Evolutionary conservation across 1,284 basidiomycete species (phyloP).

Genomic region (Sporisorium scitamineum): DNA sequence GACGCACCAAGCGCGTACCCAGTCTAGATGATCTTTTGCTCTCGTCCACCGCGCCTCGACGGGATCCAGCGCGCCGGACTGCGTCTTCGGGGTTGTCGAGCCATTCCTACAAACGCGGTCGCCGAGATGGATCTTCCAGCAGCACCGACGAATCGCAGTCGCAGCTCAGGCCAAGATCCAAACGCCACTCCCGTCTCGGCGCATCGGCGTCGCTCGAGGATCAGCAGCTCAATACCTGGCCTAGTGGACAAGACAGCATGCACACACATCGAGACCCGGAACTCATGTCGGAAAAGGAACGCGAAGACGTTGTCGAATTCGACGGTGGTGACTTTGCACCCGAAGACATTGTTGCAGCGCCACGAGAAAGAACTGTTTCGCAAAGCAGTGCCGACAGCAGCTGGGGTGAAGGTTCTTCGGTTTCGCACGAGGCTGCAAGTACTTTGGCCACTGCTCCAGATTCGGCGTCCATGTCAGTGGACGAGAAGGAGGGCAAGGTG

Average conservation of each 20-base stretch:
- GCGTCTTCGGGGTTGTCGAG: conserved; percentile 23
- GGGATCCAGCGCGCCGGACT: conserved; percentile 10
- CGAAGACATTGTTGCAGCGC: conserved; percentile 26
- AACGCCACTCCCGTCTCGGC: conserved; percentile 23
- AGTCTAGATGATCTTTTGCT: conserved; percentile 43
- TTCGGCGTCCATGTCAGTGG: neutral
- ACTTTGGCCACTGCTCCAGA: conserved; percentile 8
- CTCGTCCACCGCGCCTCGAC: conserved; percentile 26
- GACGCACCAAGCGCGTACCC: conserved; percentile 25
- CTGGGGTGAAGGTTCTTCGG: conserved; percentile 30
- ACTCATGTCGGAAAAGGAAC: conserved; percentile 48
- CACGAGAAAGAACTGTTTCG: conserved; percentile 28
- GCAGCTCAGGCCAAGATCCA: conserved; percentile 12
- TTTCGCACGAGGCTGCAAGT: conserved; percentile 21
- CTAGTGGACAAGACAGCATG: neutral
- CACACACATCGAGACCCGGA: conserved; percentile 36
- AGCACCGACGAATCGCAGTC: conserved; percentile 29
- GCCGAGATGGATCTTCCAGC: conserved; percentile 9
- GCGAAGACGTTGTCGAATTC: conserved; percentile 51
- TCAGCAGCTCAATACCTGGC: conserved; percentile 2
- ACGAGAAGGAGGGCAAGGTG: neutral
- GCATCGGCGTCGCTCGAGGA: conserved; percentile 13
- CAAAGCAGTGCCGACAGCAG: conserved; percentile 39
- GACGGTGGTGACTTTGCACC: conserved; percentile 45
- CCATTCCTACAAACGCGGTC: neutral